A percentile compares a stretch with the other conserved stretches of the same genome.
Evolutionary conservation across 129 eudicot species (phyloP).

Genomic region (Kitagawia praeruptora): DNA sequence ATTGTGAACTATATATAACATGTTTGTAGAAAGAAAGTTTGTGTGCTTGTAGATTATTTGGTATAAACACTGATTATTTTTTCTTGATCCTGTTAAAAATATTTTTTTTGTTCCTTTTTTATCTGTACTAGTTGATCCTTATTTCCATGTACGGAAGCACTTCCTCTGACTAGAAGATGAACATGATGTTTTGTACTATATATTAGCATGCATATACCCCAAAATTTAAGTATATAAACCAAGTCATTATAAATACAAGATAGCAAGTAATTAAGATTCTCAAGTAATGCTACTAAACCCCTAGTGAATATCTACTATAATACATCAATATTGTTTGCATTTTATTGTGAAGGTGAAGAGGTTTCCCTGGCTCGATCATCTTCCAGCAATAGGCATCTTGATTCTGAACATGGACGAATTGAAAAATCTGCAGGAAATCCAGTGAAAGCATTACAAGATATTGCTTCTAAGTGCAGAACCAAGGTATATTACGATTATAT

Average conservation of each 20-base stretch:
- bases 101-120: too few species aligned
- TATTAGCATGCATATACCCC: neutral
- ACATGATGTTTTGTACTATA: neutral
- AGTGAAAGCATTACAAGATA: constrained; percentile 61
- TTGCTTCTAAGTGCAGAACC: constrained; percentile 75
- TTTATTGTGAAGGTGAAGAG: constrained; percentile 52
- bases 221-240: neutral
- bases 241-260: neutral
- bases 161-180: neutral
- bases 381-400: constrained; percentile 59
- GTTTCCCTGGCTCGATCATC: constrained; percentile 45
- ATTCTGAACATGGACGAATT: constrained; percentile 45
- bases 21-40: too few species aligned
- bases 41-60: too few species aligned
- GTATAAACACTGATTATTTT: too few species aligned
- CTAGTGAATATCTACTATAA: too few species aligned
- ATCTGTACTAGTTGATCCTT: neutral
- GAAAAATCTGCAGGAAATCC: constrained; percentile 51
- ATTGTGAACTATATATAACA: too few species aligned
- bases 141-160: too few species aligned
- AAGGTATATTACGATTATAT: constrained; percentile 47
- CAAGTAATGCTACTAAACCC: neutral
- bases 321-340: neutral
- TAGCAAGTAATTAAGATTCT: neutral
- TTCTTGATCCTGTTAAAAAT: too few species aligned